Conservation (phyloP, 2,329 filamentous ascomycete genomes). For the Colletotrichum sp. region DNA sequence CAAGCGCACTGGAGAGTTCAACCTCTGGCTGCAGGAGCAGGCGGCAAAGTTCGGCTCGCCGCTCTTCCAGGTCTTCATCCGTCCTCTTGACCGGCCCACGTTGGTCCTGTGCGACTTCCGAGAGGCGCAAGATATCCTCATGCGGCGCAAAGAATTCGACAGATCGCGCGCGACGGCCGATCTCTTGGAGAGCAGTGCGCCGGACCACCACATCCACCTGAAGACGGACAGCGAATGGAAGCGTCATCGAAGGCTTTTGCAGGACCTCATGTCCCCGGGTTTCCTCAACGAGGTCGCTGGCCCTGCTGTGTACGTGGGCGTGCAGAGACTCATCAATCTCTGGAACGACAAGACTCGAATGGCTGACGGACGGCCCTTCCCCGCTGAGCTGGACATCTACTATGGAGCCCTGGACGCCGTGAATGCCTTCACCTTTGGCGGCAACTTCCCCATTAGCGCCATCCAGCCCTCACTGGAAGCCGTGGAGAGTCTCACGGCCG, state of each 20-base stretch:
- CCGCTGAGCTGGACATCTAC: constrained; percentile 31
- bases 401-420: constrained; percentile 36
- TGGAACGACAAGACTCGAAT: constrained; percentile 35
- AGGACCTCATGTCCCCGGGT: constrained; percentile 39
- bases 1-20: constrained; percentile 24
- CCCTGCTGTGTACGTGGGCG: constrained; percentile 35
- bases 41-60: constrained; percentile 38
- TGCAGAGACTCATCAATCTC: constrained; percentile 33
- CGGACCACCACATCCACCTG: constrained; percentile 35
- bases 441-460: neutral
- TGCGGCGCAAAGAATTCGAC: constrained; percentile 51
- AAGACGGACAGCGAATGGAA: constrained; percentile 35
- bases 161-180: constrained; percentile 27
- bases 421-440: constrained; percentile 32
- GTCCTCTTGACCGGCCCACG: constrained; percentile 45
- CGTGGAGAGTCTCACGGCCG: neutral
- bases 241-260: constrained; percentile 36
- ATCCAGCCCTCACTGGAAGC: neutral
- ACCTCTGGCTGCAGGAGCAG: constrained; percentile 5
- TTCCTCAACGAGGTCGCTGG: constrained; percentile 37
- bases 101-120: constrained; percentile 45
- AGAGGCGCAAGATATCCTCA: constrained; percentile 44
- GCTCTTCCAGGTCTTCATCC: constrained; percentile 52
- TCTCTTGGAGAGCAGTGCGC: constrained; percentile 34
- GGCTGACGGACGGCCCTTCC: constrained; percentile 34